phyloP scores from a whole-genome alignment of 176 grass and related monocot genomes.

The Avena atlantica region DNA sequence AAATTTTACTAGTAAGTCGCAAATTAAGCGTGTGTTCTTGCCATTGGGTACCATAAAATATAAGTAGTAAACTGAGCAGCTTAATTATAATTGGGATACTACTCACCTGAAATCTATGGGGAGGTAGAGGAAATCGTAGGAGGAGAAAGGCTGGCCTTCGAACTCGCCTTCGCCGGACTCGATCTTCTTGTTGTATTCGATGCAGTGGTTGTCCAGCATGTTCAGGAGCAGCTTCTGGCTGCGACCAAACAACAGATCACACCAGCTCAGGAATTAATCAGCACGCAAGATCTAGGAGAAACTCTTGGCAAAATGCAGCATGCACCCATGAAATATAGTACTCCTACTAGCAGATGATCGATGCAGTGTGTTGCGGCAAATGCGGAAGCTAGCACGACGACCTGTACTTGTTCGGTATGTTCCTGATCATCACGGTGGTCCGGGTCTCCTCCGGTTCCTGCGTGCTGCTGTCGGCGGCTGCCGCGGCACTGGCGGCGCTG shows the following conservation, averaged over 20 bases:
- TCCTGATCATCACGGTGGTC: conserved; percentile 98
- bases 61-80: conserved; percentile 30
- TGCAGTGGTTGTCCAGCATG: conserved; percentile 99
- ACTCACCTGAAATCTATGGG: conserved; percentile 99
- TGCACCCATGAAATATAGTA: conserved; percentile 51
- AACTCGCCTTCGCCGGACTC: conserved; percentile 38
- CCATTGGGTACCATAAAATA: conserved; percentile 58
- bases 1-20: background rate
- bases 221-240: conserved; percentile 95
- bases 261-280: conserved; percentile 25
- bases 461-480: conserved; percentile 1
- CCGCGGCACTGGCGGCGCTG: background rate
- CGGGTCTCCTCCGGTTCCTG: conserved; percentile 69
- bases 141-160: conserved; percentile 64
- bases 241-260: conserved; percentile 23
- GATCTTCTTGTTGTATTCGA: conserved; percentile 79
- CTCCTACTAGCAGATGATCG: background rate
- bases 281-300: background rate
- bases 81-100: conserved; percentile 37
- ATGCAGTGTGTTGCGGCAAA: conserved; percentile 13
- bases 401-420: conserved; percentile 99
- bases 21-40: conserved; percentile 9
- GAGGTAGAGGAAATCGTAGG: conserved; percentile 99
- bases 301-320: background rate
- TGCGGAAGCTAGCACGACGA: conserved; percentile 32